Base-by-base conservation (phyloP, 768 basidiomycete genomes). In the Kwoniella heveanensis region DNA sequence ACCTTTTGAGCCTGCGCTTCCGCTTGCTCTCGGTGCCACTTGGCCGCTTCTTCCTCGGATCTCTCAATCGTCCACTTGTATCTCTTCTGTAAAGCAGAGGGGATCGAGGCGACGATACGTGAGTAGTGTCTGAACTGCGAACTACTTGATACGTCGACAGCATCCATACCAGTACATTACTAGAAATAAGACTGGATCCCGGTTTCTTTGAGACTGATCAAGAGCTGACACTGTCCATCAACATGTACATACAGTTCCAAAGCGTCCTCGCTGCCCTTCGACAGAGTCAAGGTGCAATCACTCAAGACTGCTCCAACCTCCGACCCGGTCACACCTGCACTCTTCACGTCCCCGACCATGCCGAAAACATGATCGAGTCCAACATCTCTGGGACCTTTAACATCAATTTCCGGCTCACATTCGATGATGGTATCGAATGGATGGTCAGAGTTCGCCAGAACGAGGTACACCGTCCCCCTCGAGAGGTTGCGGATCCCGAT, bases 361-460 rank as follows among this genome's bases (percentile, higher is more conserved):
- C 48, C 19, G 32, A 51, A 2, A n/a, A 30, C 29, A 9, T 59
- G 2, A 24, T 2, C n/a, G 15, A 32, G 6, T 22, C 32, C 2
- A 21, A 22, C 2, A 25, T 59, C 19, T 2, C 15, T 7, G 64
- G 64, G 4, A 37, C 22, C 22, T 17, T 57, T 17, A 66, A 66
- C 36, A 15, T 61, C 19, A 61, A 67, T 50, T 39, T 62, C n/a
- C 58, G 36, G 3, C 6, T 67, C 2, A 26, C 24, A 0, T 67
- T 62, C 46, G 60, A 57, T 46, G 65, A 67, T 32, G 61, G 56
- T 17, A 56, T 67, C 51, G 48, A 48, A 26, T 67, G 65, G 65
- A 22, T 67, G 22, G n/a, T 67, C 1, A 47, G 65, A 19, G 50
- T 58, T 32, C 26, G 57, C 22, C 54, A 49, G 50, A 22, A 32